Conservation (phyloP, 2,329 filamentous ascomycete genomes). For the Ceratocystis colombiana region DNA sequence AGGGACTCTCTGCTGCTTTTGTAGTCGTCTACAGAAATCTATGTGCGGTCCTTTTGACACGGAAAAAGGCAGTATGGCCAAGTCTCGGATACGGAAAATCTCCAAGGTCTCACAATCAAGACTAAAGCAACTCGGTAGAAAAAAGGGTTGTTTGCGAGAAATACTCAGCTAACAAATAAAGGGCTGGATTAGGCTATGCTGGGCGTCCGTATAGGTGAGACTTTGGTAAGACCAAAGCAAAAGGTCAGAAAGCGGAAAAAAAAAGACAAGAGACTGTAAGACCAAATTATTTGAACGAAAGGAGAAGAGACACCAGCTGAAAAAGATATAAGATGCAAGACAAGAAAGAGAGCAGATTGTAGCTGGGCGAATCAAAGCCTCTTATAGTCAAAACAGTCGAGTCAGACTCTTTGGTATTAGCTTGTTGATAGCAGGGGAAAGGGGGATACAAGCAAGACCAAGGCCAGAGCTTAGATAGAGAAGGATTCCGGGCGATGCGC, state of each 20-base stretch:
- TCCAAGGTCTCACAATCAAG: not conserved
- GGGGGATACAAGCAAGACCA: not conserved
- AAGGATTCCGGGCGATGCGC: not conserved
- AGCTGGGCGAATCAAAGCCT: not conserved
- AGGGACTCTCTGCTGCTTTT: not conserved
- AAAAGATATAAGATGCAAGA: not conserved
- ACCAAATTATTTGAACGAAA: not conserved
- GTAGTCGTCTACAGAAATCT: not conserved
- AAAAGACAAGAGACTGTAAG: not conserved
- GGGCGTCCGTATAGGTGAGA: conserved; percentile 8
- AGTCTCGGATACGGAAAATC: conserved; percentile 12
- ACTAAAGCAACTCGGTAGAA: not conserved
- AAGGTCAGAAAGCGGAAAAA: not conserved
- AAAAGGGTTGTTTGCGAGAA: not conserved
- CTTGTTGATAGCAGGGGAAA: conserved; percentile 1
- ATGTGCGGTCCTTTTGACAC: not conserved
- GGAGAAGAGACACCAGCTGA: not conserved
- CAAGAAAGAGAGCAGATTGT: not conserved
- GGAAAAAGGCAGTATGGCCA: not conserved
- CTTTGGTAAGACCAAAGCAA: not conserved
- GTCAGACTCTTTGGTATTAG: not conserved
- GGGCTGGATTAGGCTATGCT: not conserved
- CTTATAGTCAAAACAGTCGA: not conserved
- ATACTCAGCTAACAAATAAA: not conserved
- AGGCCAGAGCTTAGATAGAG: not conserved